Percentiles rank a stretch among this genome's conserved stretches.
Conservation (phyloP, 177 flowering plant genomes). For the Vitis hybrid region DNA sequence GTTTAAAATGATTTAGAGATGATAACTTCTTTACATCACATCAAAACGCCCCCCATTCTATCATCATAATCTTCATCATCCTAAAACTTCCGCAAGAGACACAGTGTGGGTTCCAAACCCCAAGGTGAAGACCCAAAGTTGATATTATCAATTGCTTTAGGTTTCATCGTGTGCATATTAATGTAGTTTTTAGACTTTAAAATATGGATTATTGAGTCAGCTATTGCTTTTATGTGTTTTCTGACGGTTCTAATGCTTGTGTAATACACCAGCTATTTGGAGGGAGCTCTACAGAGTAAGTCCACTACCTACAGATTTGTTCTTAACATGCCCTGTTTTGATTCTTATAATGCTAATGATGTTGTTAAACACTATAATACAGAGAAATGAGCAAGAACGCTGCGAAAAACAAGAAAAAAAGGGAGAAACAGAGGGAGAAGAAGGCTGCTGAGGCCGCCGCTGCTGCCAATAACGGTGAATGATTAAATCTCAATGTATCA, state of each 20-base stretch:
- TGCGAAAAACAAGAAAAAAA: slow-evolving; percentile 78
- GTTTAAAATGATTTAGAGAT: no score
- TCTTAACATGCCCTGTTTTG: neutral
- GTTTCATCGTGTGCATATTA: neutral
- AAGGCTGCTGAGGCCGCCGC: slow-evolving; percentile 63
- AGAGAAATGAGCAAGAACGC: slow-evolving; percentile 90
- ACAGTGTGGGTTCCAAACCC: no score
- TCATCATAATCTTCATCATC: no score
- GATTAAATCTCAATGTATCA: slow-evolving; percentile 6
- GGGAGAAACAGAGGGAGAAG: slow-evolving; percentile 91
- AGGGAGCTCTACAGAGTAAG: slow-evolving; percentile 68
- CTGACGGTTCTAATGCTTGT: slow-evolving; percentile 17
- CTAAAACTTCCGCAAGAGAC: no score
- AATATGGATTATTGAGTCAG: no score
- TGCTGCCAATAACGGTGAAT: slow-evolving; percentile 25
- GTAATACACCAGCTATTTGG: slow-evolving; percentile 65
- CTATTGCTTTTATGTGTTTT: slow-evolving; percentile 3
- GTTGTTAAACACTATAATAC: neutral
- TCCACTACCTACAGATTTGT: neutral
- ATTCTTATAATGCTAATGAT: neutral
- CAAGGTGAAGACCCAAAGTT: no score
- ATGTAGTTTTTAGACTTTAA: neutral
- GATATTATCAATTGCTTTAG: neutral
- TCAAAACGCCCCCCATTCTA: no score
- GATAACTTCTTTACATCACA: no score